Percentiles rank a stretch among this genome's conserved stretches.
Evolutionary conservation across 805 yeast genomes (phyloP).

Genomic region (Nakazawaea wyomingensis): DNA sequence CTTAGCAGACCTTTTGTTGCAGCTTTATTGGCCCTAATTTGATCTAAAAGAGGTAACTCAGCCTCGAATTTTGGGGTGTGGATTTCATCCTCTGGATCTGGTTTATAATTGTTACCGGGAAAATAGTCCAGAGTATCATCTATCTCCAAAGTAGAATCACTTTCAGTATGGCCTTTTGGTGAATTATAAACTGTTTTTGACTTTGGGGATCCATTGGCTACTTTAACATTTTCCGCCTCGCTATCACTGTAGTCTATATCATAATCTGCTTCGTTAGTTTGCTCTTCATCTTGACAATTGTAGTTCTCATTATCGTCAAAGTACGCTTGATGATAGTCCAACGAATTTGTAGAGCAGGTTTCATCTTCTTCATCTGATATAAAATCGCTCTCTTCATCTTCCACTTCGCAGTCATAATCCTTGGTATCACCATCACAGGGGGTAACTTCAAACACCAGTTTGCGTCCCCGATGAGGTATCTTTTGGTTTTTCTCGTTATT

Average conservation of each 20-base stretch:
- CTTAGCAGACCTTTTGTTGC: conserved; percentile 2
- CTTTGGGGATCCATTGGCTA: background rate
- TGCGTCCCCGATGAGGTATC: conserved; percentile 17
- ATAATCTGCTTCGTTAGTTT: conserved; percentile 16
- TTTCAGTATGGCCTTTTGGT: background rate
- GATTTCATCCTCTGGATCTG: conserved; percentile 8
- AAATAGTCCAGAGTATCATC: conserved; percentile 9
- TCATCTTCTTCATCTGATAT: conserved; percentile 13
- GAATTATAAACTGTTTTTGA: background rate
- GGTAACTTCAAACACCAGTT: background rate
- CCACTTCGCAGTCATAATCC: background rate
- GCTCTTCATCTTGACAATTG: conserved; percentile 13
- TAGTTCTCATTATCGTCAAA: conserved; percentile 13
- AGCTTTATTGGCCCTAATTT: conserved; percentile 1
- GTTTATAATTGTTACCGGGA: background rate
- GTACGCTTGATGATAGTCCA: conserved; percentile 14
- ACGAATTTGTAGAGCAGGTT: conserved; percentile 11
- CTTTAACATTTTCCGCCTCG: conserved; percentile 15
- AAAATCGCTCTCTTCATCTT: background rate
- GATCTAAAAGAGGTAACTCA: conserved; percentile 10
- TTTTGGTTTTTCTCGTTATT: conserved; percentile 19
- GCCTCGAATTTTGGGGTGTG: conserved; percentile 7
- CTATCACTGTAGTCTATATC: conserved; percentile 27
- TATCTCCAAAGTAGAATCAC: conserved; percentile 6
- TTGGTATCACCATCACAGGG: conserved; percentile 1